Percentiles rank a stretch among this genome's conserved stretches.
Evolutionary conservation across 176 grass and related monocot genomes (phyloP).

Genomic region (Thinopyrum elongatum): DNA sequence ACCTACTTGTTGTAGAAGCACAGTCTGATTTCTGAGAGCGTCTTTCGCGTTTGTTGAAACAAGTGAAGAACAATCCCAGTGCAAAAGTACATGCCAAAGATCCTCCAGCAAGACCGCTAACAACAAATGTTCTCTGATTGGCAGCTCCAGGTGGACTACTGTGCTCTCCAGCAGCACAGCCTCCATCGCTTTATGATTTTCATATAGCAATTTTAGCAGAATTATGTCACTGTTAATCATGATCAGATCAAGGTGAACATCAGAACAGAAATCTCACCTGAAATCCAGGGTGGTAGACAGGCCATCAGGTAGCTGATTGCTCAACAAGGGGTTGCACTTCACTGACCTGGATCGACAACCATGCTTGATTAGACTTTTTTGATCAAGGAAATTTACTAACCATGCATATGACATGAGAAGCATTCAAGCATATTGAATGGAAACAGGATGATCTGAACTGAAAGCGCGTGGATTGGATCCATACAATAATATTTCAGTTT

Average conservation of each 20-base stretch:
- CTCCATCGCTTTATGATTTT: slow-evolving; percentile 45
- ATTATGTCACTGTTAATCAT: slow-evolving; percentile 13
- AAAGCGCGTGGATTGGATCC: background rate
- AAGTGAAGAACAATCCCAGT: slow-evolving; percentile 49
- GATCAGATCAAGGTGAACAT: slow-evolving; percentile 2
- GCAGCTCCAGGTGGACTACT: slow-evolving; percentile 20
- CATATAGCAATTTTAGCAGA: background rate
- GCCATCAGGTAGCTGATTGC: slow-evolving; percentile 39
- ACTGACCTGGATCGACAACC: slow-evolving; percentile 46
- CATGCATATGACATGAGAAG: background rate
- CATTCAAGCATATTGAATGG: slow-evolving; percentile 6
- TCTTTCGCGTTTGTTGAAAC: slow-evolving; percentile 51
- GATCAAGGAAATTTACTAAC: background rate
- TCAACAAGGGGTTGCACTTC: slow-evolving; percentile 52
- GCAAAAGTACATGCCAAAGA: slow-evolving; percentile 57
- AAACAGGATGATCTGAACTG: background rate
- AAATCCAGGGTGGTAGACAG: slow-evolving; percentile 32
- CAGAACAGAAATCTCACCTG: slow-evolving; percentile 40
- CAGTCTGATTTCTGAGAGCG: slow-evolving; percentile 41
- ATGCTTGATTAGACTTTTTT: slow-evolving; percentile 2
- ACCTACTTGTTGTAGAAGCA: slow-evolving; percentile 59
- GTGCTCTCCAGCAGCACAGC: slow-evolving; percentile 33
- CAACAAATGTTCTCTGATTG: slow-evolving; percentile 28
- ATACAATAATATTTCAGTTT: background rate
- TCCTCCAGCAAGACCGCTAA: slow-evolving; percentile 53